Evolutionary conservation across 805 yeast genomes (phyloP).

Genomic region (Ogataea kodamae): DNA sequence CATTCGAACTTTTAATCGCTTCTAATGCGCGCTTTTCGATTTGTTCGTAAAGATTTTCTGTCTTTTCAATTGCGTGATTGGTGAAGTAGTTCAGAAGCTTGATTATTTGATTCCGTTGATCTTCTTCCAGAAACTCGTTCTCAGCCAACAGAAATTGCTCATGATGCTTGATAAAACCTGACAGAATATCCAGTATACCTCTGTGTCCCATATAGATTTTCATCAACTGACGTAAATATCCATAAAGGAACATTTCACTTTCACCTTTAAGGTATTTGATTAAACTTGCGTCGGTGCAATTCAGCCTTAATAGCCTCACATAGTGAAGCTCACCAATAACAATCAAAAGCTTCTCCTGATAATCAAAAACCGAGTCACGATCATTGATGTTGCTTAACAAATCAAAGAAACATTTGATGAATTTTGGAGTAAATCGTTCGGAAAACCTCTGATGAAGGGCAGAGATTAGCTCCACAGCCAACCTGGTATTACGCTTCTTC

Average conservation of each 20-base stretch:
- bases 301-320: slow-evolving; percentile 49
- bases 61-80: slow-evolving; percentile 37
- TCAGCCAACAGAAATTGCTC: slow-evolving; percentile 33
- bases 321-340: slow-evolving; percentile 56
- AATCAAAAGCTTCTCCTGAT: slow-evolving; percentile 46
- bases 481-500: slow-evolving; percentile 51
- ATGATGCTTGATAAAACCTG: slow-evolving; percentile 49
- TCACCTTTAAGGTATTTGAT: slow-evolving; percentile 38
- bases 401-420: slow-evolving; percentile 41
- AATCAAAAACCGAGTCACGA: slow-evolving; percentile 34
- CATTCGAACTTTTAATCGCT: slow-evolving; percentile 54
- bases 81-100: slow-evolving; percentile 42
- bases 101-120: slow-evolving; percentile 28
- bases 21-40: slow-evolving; percentile 35
- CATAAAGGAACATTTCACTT: slow-evolving; percentile 36
- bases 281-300: slow-evolving; percentile 40
- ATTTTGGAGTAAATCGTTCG: slow-evolving; percentile 45
- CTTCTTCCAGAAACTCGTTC: slow-evolving; percentile 29
- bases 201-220: slow-evolving; percentile 1
- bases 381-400: slow-evolving; percentile 20
- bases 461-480: slow-evolving; percentile 65
- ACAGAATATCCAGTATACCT: slow-evolving; percentile 7
- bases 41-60: slow-evolving; percentile 36
- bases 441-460: slow-evolving; percentile 76
- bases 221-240: slow-evolving; percentile 11